Evolutionary conservation across 2,329 filamentous ascomycete species (phyloP).

Genomic region (Monosporascus sp.): DNA sequence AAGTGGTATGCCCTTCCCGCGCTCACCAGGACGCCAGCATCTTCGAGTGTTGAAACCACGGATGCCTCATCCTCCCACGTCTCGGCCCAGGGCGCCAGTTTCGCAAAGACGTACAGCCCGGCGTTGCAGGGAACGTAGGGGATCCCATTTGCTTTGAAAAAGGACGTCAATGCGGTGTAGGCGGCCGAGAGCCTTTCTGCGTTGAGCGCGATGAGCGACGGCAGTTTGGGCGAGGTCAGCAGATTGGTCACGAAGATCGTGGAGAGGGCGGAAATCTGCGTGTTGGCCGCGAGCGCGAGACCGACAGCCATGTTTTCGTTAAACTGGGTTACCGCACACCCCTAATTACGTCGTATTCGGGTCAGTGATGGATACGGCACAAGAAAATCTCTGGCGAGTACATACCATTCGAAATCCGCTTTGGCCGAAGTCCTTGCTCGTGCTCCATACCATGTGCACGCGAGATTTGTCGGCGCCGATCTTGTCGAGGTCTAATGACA

Average conservation of each 20-base stretch:
- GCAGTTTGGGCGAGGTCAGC: constrained; percentile 2
- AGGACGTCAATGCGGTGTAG: not conserved
- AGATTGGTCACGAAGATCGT: not conserved
- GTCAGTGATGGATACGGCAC: too few relatives aligned
- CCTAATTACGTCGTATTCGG: not conserved
- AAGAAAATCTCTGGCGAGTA: too few relatives aligned
- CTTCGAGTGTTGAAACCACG: not conserved
- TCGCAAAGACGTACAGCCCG: constrained; percentile 2
- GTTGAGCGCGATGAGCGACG: constrained; percentile 1
- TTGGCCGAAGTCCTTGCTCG: constrained; percentile 9
- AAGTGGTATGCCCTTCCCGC: constrained; percentile 4
- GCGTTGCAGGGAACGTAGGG: constrained; percentile 1
- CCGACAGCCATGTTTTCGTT: constrained; percentile 2
- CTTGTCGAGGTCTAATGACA: not conserved
- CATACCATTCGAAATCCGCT: constrained; percentile 1
- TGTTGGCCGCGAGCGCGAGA: constrained; percentile 4
- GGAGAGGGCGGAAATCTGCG: constrained; percentile 3
- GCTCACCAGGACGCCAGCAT: constrained; percentile 29
- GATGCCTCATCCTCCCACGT: constrained; percentile 3
- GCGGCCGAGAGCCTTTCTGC: constrained; percentile 1
- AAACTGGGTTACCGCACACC: constrained; percentile 4
- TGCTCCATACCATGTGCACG: constrained; percentile 8
- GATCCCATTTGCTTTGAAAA: not conserved
- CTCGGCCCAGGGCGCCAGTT: not conserved
- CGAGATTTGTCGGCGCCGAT: constrained; percentile 1